These are phyloP conservation scores for Sequoiadendron giganteum DNA, from an alignment of 75 land plant genomes.

Conservation along the genomic window DNA sequence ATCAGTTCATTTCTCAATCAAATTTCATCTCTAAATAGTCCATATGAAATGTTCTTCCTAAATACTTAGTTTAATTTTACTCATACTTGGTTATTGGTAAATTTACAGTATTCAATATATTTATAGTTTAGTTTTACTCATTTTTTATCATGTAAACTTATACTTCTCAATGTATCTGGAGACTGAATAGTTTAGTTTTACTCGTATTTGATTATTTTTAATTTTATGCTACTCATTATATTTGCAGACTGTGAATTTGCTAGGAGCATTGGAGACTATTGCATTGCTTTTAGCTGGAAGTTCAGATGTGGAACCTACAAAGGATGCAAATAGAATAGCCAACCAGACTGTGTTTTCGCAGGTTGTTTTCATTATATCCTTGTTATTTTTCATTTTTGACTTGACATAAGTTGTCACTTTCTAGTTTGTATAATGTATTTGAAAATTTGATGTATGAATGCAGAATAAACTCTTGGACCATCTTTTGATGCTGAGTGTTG, in stretches of 20 bases:
- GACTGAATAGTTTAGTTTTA: conserved; percentile 30
- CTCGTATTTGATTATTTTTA: conserved; percentile 7
- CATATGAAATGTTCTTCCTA: background rate
- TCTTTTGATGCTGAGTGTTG: conserved; percentile 80
- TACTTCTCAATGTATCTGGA: conserved; percentile 47
- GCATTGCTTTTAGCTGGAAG: conserved; percentile 69
- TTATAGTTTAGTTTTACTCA: background rate
- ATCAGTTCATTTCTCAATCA: background rate
- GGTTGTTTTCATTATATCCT: conserved; percentile 33
- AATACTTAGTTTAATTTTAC: background rate
- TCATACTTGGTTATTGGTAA: background rate
- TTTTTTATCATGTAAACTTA: conserved; percentile 9
- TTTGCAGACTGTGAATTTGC: conserved; percentile 88
- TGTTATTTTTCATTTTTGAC: background rate
- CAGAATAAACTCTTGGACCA: conserved; percentile 85
- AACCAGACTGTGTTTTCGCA: conserved; percentile 87
- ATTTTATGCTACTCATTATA: conserved; percentile 22
- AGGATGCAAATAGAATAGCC: conserved; percentile 67
- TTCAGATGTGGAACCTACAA: conserved; percentile 58
- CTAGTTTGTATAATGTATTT: background rate
- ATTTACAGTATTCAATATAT: background rate
- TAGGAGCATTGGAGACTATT: conserved; percentile 85
- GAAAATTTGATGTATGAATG: conserved; percentile 3
- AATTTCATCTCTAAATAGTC: background rate
- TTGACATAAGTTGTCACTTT: background rate